Conservation (phyloP, 805 yeast genomes). For the Ogataea degrootiae region DNA sequence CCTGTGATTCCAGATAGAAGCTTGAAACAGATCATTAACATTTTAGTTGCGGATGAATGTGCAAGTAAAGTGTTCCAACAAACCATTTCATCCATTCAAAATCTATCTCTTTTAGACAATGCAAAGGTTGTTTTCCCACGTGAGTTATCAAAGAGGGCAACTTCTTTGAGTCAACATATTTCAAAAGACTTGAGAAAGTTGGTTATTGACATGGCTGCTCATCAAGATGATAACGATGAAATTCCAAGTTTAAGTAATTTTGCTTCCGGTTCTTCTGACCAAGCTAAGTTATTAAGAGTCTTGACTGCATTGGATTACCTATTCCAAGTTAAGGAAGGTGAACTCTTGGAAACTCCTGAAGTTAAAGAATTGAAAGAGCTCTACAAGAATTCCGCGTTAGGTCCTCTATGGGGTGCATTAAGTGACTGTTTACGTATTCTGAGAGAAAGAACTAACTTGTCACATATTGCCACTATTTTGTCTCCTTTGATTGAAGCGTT, state of each 20-base stretch:
- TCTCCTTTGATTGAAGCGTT: slow-evolving; percentile 86
- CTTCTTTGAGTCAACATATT: slow-evolving; percentile 49
- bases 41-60: slow-evolving; percentile 77
- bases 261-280: slow-evolving; percentile 78
- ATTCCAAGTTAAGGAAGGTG: slow-evolving; percentile 43
- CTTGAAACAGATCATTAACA: slow-evolving; percentile 57
- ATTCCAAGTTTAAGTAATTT: slow-evolving; percentile 52
- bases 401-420: slow-evolving; percentile 79
- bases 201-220: slow-evolving; percentile 37
- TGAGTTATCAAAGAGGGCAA: slow-evolving; percentile 64
- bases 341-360: slow-evolving; percentile 28
- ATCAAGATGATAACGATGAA: slow-evolving; percentile 40
- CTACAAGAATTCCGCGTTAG: slow-evolving; percentile 67
- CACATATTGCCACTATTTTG: slow-evolving; percentile 70
- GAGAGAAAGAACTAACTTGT: slow-evolving; percentile 52
- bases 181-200: slow-evolving; percentile 51
- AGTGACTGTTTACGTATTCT: slow-evolving; percentile 65
- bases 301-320: slow-evolving; percentile 85
- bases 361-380: slow-evolving; percentile 49
- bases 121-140: slow-evolving; percentile 62
- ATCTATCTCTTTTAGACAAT: slow-evolving; percentile 55
- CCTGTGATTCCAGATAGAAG: slow-evolving; percentile 64
- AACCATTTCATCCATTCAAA: slow-evolving; percentile 75
- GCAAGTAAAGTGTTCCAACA: slow-evolving; percentile 81
- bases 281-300: slow-evolving; percentile 80